Percentiles rank a stretch among this genome's conserved stretches.
These are phyloP conservation scores for Amylocystis lapponica DNA, from an alignment of 768 basidiomycete genomes.

Conservation along the genomic window DNA sequence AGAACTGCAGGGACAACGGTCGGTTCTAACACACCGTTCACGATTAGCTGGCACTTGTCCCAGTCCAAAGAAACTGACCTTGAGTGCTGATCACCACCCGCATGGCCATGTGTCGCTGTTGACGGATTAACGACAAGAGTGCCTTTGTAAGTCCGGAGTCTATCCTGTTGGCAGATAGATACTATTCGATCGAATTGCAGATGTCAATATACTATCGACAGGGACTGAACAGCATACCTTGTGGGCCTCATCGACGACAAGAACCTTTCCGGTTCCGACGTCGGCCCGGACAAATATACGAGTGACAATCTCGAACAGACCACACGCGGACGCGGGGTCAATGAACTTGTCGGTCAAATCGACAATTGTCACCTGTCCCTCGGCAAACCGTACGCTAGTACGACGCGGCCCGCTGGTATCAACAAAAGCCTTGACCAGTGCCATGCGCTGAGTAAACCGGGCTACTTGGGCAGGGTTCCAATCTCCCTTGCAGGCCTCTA, in stretches of 20 bases:
- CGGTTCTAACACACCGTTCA: constrained; percentile 43
- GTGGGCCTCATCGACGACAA: constrained; percentile 72
- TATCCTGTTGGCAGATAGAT: constrained; percentile 42
- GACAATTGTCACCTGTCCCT: constrained; percentile 58
- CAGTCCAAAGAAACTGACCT: constrained; percentile 33
- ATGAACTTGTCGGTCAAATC: constrained; percentile 72
- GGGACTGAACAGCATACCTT: constrained; percentile 40
- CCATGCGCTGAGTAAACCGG: constrained; percentile 58
- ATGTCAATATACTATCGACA: too few species aligned
- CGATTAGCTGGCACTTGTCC: background rate
- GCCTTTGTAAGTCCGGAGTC: constrained; percentile 54
- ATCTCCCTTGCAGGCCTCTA: constrained; percentile 40
- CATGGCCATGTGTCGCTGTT: constrained; percentile 69
- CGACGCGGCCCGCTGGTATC: constrained; percentile 22
- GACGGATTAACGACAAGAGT: constrained; percentile 56
- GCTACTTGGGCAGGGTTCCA: constrained; percentile 53
- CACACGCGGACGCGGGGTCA: constrained; percentile 59
- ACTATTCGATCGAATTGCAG: too few species aligned
- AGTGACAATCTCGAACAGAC: constrained; percentile 62
- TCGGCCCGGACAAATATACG: constrained; percentile 58
- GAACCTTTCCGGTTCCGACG: constrained; percentile 57
- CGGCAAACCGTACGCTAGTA: constrained; percentile 50
- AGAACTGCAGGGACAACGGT: constrained; percentile 65
- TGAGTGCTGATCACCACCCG: constrained; percentile 70
- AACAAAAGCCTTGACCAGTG: constrained; percentile 53